Evolutionary conservation across 202 grass and related monocot species (phyloP), one percentile per base, ranked within the genome.

Genomic region (Digitaria exilis): DNA sequence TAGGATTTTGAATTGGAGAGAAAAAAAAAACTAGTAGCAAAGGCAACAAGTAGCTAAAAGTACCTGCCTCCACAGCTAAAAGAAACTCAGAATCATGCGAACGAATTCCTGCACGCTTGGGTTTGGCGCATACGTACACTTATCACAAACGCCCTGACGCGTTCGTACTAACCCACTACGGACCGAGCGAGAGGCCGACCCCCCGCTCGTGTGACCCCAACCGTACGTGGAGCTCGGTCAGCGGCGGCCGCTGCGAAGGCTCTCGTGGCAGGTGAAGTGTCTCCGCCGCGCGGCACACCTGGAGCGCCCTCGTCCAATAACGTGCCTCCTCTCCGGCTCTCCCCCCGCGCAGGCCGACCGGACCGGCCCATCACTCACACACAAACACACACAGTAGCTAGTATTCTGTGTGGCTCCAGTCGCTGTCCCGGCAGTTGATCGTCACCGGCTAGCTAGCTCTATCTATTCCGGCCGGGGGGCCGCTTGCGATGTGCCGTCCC

Each of bases 201-300:
- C 17, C 71, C 44, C 17, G n/a, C n/a, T n/a, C n/a, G n/a, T 35
- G 19, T 12, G 61, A 46, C 35, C 46, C 37, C 5, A n/a, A 26
- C 49, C 48, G 55, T 63, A 65, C 57, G 63, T 56, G 70, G 77
- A 76, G 70, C 7, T 89, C 52, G 54, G 71, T 45, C 44, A 72
- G 49, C 76, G 69, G 34, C 59, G 22, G 9, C 26, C 45, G 35
- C 25, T 18, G 21, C 11, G 83, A 86, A 86, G 65, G 65, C 88
- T 82, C 72, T 89, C 87, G 73, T 82, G 88, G 82, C 78, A 78
- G 73, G 72, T 78, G 66, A 86, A 60, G 78, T 86, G 78, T 68
- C 78, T 26, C 13, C 21, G 6, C 43, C 51, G 17, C 5, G 60
- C 50, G 21, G 55, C 81, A 51, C 82, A 82, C 88, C 88, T 86